Evolutionary conservation across 2,329 filamentous ascomycete species (phyloP).

Genomic region (Chaetothyriales sp.): DNA sequence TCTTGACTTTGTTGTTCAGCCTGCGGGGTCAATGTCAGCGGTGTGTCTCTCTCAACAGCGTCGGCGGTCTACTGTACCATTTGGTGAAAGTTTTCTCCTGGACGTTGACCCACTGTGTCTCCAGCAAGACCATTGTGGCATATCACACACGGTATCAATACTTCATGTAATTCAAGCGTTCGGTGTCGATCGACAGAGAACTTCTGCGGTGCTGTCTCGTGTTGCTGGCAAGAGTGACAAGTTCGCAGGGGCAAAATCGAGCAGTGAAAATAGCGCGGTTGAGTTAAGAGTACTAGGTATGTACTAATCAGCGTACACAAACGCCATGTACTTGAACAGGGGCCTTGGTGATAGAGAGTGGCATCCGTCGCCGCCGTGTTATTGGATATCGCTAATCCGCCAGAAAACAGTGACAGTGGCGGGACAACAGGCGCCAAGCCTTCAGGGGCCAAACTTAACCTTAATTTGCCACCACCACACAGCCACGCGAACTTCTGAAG

Average conservation of each 20-base stretch:
- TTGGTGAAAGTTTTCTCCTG: slow-evolving; percentile 99
- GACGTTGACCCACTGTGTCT: slow-evolving; percentile 56
- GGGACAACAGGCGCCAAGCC: not conserved
- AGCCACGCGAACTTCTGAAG: too few relatives aligned
- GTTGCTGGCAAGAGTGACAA: not conserved
- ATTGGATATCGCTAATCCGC: not conserved
- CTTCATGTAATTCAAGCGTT: not conserved
- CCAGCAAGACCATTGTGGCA: slow-evolving; percentile 32
- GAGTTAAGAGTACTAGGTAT: not conserved
- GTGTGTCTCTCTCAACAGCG: not conserved
- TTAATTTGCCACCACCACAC: too few relatives aligned
- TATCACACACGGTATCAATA: slow-evolving; percentile 6
- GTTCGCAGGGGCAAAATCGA: not conserved
- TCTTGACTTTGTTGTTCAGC: slow-evolving; percentile 89
- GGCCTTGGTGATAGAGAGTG: not conserved
- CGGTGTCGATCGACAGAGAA: not conserved
- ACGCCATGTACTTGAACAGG: not conserved
- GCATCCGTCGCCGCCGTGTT: not conserved
- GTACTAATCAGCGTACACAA: not conserved
- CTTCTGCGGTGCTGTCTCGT: not conserved
- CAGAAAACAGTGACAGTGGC: not conserved
- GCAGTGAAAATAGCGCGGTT: not conserved
- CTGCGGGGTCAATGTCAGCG: slow-evolving; percentile 30
- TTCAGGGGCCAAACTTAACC: too few relatives aligned
- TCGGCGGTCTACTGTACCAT: slow-evolving; percentile 44